Conservation (phyloP, 208 protist genomes). For the Trichomonas tenax region DNA sequence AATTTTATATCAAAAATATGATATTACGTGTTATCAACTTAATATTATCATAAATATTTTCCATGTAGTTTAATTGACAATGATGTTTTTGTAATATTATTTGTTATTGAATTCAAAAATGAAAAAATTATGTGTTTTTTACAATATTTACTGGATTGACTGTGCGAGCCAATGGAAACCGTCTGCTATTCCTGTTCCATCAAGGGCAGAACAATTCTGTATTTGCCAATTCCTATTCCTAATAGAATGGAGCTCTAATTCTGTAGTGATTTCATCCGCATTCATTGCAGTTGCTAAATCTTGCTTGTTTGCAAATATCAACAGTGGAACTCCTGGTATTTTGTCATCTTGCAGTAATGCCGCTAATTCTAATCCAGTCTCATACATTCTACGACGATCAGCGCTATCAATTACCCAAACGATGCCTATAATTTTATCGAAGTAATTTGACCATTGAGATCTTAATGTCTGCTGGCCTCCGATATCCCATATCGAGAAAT, state of each 20-base stretch:
- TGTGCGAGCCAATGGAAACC: constrained; percentile 23
- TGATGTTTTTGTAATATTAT: too few relatives aligned
- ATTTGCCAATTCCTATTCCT: constrained; percentile 29
- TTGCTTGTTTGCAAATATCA: constrained; percentile 92
- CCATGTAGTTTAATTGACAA: too few relatives aligned
- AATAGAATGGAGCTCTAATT: constrained; percentile 3
- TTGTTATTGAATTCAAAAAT: too few relatives aligned
- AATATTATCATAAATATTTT: too few relatives aligned
- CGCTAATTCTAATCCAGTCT: constrained; percentile 64
- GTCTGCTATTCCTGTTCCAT: constrained; percentile 32
- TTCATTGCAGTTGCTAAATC: constrained; percentile 62
- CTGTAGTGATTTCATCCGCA: neutral
- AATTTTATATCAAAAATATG: too few relatives aligned
- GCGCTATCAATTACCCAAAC: constrained; percentile 27
- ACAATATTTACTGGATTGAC: neutral
- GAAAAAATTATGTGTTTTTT: neutral
- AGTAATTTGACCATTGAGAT: constrained; percentile 87
- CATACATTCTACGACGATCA: constrained; percentile 64
- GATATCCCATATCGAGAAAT: constrained; percentile 87
- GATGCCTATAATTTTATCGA: constrained; percentile 65
- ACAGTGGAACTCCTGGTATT: constrained; percentile 64
- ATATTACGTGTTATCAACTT: too few relatives aligned
- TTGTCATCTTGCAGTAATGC: constrained; percentile 74
- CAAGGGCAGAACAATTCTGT: constrained; percentile 38
- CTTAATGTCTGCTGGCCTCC: constrained; percentile 65